Evolutionary conservation across 495 filamentous ascomycete species (phyloP), one percentile per base, ranked within the genome.

Genomic region (Aspergillus incahuasiensis): DNA sequence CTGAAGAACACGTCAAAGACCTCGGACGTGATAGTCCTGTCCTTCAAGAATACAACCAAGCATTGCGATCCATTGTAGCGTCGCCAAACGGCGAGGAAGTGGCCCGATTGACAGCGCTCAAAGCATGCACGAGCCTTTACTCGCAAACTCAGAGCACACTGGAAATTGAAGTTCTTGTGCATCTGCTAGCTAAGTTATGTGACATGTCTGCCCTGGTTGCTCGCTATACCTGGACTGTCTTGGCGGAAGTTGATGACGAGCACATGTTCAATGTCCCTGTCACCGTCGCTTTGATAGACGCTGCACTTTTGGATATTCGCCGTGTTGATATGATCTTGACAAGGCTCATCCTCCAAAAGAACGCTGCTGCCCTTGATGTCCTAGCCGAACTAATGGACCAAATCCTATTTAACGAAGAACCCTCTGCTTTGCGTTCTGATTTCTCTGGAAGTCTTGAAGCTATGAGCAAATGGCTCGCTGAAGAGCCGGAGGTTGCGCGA

Each of bases 371-470:
- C 3, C 65, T 96, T 13, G 82, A 90, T 48, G 86, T 95, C 60
- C 76, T 97, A 19, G 82, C 84, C 13, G 80, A 81, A 32, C 70
- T 97, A 13, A 75, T 96, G 65, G 85, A 91, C 62, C 80, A 86
- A 24, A 80, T 91, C 15, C 73, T 97, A 3, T 80, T 95, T 49
- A 88, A 81, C 62, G 86, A 92, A 40, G 80, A 83, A 49, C 88
- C 90, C 0, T 74, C 86, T 16, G 88, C 86, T 1, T 74, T 97
- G 39, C 84, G 89, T 59, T 82, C 91, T 4, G 92, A 97, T 72
- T 96, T 97, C 69, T 86, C 89, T 11, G 82, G 81, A 54, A 95
- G 85, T 68, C 76, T 88, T 58, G 86, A 89, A 61, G 90, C 86
- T 41, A 82, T 95, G 50, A 89, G 86, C 65, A 79, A 86, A 43